Percentiles rank a stretch among this genome's conserved stretches.
These are phyloP conservation scores for Polytrichum formosum DNA, from an alignment of 225 moss, liverwort and hornwort species.

Conservation along the genomic window DNA sequence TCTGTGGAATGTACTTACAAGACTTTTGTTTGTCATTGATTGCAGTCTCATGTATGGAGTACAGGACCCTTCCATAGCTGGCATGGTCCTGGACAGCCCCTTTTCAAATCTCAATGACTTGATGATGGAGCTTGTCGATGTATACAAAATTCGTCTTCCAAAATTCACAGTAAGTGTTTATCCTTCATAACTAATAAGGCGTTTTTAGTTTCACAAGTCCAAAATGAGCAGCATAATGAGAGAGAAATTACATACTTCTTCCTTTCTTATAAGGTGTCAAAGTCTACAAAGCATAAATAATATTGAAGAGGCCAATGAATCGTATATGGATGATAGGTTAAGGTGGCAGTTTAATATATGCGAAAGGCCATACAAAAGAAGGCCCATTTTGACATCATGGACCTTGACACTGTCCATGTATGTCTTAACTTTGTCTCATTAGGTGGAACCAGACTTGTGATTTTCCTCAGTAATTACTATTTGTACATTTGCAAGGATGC, in stretches of 20 bases:
- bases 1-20: no score
- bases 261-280: no score
- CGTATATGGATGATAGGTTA: conserved; percentile 59
- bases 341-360: conserved; percentile 99
- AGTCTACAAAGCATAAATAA: no score
- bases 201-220: no score
- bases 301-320: conserved; percentile 9
- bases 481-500: not conserved
- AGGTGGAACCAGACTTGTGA: conserved; percentile 1
- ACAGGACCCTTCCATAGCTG: conserved; percentile 91
- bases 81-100: conserved; percentile 98
- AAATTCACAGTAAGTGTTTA: conserved; percentile 80
- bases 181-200: not conserved
- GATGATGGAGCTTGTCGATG: conserved; percentile 99
- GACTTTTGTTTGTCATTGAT: not conserved
- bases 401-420: conserved; percentile 88
- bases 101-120: conserved; percentile 96
- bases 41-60: conserved; percentile 97
- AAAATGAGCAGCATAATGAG: not conserved
- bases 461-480: not conserved
- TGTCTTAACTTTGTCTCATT: conserved; percentile 3
- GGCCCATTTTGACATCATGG: conserved; percentile 97
- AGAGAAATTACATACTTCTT: no score
- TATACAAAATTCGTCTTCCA: conserved; percentile 98
- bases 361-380: conserved; percentile 93